Base-by-base conservation (phyloP, 1,139 yeast species). In the Lodderomyces orthopsilosis region DNA sequence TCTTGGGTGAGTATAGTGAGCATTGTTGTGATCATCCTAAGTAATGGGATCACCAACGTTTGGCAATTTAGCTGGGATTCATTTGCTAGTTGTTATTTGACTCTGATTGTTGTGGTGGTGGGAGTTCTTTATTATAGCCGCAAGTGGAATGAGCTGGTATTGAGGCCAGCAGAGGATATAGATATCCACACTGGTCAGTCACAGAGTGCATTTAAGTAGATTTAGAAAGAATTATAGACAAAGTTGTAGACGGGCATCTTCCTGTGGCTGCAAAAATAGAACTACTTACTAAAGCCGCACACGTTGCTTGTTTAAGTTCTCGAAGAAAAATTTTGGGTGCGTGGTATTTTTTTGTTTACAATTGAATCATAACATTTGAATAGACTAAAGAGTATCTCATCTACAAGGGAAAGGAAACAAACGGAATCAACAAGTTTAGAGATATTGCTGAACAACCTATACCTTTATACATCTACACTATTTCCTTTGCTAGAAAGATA, bases 11-110 rank as follows among this genome's bases (percentile, higher is more conserved):
- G 52, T 4, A 44, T 48, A 7, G 32, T 45, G n/a, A 54, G 48
- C 41, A 46, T 55, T 14, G 21, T 40, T 6, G 14, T 46, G 6
- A 50, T 56, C 14, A 46, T 54, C 4, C 10, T 52, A 7, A 32
- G 49, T 6, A 54, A 50, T 39, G 58, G 58, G 6, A 35, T 50
- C 10, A 36, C 42, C 17, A 46, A 50, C 27, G n/a, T 46, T 21
- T 48, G 49, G 48, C 21, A 45, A 12, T 53, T 53, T 22, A 21
- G 37, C 13, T 46, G 50, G 51, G 50, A 49, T 34, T 38, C 47
- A 15, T 49, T 52, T 23, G 33, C 47, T 3, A 47, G 51, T 36
- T 44, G 51, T 35, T 52, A 53, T 40, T 42, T 49, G 15, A 52
- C 55, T 7, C 48, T 47, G 45, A 36, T 44, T 5, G 42, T 51